These are phyloP conservation scores for Talaromyces sp. DNA, from an alignment of 2,329 filamentous ascomycete species.

Conservation along the genomic window DNA sequence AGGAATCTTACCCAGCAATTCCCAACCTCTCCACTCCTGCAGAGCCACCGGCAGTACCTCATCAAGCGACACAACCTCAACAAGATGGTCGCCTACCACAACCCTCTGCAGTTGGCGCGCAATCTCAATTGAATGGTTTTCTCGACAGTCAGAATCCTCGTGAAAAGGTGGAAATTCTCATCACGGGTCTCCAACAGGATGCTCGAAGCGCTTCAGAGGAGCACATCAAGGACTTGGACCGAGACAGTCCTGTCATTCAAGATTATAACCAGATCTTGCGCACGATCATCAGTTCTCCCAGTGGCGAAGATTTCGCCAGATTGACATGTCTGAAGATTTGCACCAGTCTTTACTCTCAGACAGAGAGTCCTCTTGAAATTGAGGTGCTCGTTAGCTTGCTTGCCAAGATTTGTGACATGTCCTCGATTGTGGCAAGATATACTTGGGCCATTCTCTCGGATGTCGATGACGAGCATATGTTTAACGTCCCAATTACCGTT, in stretches of 20 bases:
- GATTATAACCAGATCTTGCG: constrained; percentile 57
- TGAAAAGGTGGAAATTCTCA: constrained; percentile 53
- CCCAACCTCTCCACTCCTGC: constrained; percentile 62
- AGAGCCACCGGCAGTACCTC: constrained; percentile 59
- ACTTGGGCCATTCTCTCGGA: constrained; percentile 48
- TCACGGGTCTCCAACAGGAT: constrained; percentile 56
- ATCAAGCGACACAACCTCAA: constrained; percentile 53
- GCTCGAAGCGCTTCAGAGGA: constrained; percentile 57
- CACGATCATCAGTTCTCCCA: constrained; percentile 51
- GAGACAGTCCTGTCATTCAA: constrained; percentile 54
- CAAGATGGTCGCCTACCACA: constrained; percentile 42
- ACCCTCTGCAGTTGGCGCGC: constrained; percentile 35
- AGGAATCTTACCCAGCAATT: constrained; percentile 58
- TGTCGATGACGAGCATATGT: constrained; percentile 58
- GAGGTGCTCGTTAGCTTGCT: constrained; percentile 62
- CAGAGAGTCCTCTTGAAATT: constrained; percentile 55
- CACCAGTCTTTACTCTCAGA: constrained; percentile 54
- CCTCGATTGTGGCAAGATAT: constrained; percentile 54
- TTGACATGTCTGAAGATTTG: constrained; percentile 56
- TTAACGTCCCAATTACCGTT: constrained; percentile 60
- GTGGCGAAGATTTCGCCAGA: constrained; percentile 56
- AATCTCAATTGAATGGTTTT: constrained; percentile 59
- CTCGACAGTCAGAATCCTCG: constrained; percentile 52
- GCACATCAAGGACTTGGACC: constrained; percentile 55
- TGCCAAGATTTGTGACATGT: constrained; percentile 59